Evolutionary conservation across 345 rosid species (phyloP).

Genomic region (Salix arbutifolia): DNA sequence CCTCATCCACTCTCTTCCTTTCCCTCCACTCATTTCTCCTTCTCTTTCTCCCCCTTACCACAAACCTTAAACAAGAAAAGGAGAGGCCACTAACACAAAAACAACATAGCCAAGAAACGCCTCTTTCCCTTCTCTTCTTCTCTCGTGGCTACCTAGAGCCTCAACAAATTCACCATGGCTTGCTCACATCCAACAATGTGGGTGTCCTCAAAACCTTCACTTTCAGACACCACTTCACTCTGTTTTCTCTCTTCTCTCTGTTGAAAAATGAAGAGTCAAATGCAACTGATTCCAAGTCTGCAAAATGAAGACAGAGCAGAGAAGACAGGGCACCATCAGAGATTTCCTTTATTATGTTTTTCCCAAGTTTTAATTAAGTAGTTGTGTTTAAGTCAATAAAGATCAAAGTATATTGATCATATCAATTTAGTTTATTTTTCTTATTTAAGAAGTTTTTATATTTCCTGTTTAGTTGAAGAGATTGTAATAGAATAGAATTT

Average conservation of each 20-base stretch:
- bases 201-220: constrained; percentile 70
- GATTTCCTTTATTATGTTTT: too few species aligned
- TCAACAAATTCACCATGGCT: constrained; percentile 41
- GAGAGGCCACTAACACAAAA: constrained; percentile 32
- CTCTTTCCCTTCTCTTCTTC: constrained; percentile 7
- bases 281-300: too few species aligned
- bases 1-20: constrained; percentile 51
- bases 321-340: too few species aligned
- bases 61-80: constrained; percentile 16
- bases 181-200: constrained; percentile 79
- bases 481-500: too few species aligned
- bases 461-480: too few species aligned
- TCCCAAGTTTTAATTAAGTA: too few species aligned
- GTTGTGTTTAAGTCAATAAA: too few species aligned
- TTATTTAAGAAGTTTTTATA: too few species aligned
- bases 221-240: constrained; percentile 66
- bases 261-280: too few species aligned
- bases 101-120: not conserved
- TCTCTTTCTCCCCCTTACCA: constrained; percentile 26
- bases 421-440: too few species aligned
- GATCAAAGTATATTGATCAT: too few species aligned
- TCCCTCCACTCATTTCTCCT: constrained; percentile 53
- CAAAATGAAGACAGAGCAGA: too few species aligned
- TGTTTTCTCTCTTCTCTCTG: constrained; percentile 59
- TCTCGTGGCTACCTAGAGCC: constrained; percentile 11